Evolutionary conservation across 139 green algal genomes (phyloP).

Genomic region (Chlamydomonas sp.): DNA sequence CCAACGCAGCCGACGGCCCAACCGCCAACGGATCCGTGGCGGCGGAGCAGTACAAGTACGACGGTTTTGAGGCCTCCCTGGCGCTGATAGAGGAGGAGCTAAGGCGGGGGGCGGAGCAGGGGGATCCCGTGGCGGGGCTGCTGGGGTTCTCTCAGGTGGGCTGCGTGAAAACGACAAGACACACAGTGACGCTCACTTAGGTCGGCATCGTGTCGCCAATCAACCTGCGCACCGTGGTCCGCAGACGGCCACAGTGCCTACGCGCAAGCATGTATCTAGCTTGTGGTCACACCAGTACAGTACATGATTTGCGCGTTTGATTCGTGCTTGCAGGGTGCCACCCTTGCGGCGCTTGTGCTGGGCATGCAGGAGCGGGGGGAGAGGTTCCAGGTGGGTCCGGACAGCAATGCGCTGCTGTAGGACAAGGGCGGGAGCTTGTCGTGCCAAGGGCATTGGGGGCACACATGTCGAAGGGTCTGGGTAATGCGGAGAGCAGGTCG

Average conservation of each 20-base stretch:
- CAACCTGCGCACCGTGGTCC: too few species aligned
- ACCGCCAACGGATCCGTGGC: not conserved
- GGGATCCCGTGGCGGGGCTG: constrained; percentile 29
- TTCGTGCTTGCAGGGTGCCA: constrained; percentile 43
- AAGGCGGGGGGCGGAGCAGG: not conserved
- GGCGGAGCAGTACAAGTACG: not conserved
- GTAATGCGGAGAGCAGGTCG: too few species aligned
- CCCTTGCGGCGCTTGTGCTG: constrained; percentile 12
- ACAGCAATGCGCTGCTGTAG: too few species aligned
- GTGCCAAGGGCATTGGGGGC: too few species aligned
- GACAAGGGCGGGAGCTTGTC: too few species aligned
- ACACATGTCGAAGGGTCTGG: not conserved
- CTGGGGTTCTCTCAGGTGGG: constrained; percentile 51
- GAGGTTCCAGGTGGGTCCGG: constrained; percentile 12
- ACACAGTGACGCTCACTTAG: too few species aligned
- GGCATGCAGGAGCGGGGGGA: constrained; percentile 22
- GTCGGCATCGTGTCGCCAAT: too few species aligned
- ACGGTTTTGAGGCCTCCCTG: not conserved
- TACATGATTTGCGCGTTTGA: too few species aligned
- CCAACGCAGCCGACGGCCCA: not conserved
- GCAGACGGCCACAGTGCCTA: too few species aligned
- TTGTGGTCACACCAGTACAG: too few species aligned
- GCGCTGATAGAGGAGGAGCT: not conserved
- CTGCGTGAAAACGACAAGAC: too few species aligned
- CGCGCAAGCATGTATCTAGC: too few species aligned